phyloP scores from a whole-genome alignment of 192 early-diverging fungal genomes.

The Umbelopsis sp. region DNA sequence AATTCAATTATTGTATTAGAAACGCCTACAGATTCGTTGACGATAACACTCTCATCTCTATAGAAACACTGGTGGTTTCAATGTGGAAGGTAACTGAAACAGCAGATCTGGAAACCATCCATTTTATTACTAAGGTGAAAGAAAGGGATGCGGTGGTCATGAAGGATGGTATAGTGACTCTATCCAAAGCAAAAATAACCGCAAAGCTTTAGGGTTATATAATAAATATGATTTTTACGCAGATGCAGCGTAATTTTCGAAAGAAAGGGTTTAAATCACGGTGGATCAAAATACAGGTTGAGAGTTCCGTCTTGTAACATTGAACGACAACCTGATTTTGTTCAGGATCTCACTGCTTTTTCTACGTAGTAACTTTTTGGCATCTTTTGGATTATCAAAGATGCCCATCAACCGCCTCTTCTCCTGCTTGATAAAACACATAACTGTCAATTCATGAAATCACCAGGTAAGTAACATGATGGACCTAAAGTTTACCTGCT shows the following conservation, averaged over 20 bases:
- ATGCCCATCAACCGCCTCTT: background rate
- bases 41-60: background rate
- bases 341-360: background rate
- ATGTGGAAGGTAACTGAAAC: slow-evolving; percentile 70
- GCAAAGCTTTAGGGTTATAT: slow-evolving; percentile 6
- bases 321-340: background rate
- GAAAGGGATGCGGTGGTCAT: slow-evolving; percentile 63
- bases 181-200: slow-evolving; percentile 29
- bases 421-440: background rate
- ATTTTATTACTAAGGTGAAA: slow-evolving; percentile 60
- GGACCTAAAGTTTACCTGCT: background rate
- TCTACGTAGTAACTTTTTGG: background rate
- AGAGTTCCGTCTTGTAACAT: background rate
- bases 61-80: slow-evolving; percentile 60
- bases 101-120: slow-evolving; percentile 47
- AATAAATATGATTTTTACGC: background rate
- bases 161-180: slow-evolving; percentile 56
- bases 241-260: background rate
- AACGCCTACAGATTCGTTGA: too few relatives aligned
- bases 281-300: background rate
- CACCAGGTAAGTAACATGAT: background rate
- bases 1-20: too few relatives aligned
- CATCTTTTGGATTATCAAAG: background rate
- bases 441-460: too few relatives aligned
- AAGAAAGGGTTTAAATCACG: background rate